Evolutionary conservation across 169 alveolate species (phyloP), one percentile per base, ranked within the genome.

Genomic region (Plasmodium billcollinsi): DNA sequence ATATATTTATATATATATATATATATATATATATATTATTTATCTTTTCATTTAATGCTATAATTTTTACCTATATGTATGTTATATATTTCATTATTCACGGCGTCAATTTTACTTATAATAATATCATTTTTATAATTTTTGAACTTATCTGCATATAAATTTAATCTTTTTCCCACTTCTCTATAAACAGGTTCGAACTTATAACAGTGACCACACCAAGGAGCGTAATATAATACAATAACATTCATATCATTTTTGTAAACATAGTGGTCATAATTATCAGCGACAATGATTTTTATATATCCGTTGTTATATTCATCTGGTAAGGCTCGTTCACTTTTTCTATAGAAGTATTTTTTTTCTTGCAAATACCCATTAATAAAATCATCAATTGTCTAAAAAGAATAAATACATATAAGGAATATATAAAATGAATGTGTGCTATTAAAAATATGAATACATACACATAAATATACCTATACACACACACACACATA

Each of bases 181-280:
- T 96, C 96, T 66, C 95, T 92, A 78, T 96, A 98, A 59, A 96
- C 97, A 11, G 99, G 99, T 83, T 97, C 98, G 29, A 98, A 93
- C 74, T 96, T 94, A 88, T 97, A 95, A 93, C 99, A 97, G 83
- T 97, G 98, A n/a, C 97, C 97, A 73, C 96, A 92, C 99, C 99
- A 98, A 11, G 99, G 99, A 43, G 99, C 99, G 86, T 97, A 98
- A 89, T 96, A 98, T 73, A 97, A 95, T 21, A 97, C 97, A 70
- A 97, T 92, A 50, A 97, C 91, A 88, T 93, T 76, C 21, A 93
- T 96, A 71, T 94, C 92, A 52, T 89, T 91, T 43, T 71, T 73
- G 14, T 92, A 67, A 21, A 97, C 92, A 62, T 94, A 96, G 6
- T 94, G 96, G 20, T 96, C 97, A 76, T 96, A 96, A 92, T 94